phyloP scores from a whole-genome alignment of 2,329 filamentous ascomycete genomes.

The Trichoderma pleuroti region DNA sequence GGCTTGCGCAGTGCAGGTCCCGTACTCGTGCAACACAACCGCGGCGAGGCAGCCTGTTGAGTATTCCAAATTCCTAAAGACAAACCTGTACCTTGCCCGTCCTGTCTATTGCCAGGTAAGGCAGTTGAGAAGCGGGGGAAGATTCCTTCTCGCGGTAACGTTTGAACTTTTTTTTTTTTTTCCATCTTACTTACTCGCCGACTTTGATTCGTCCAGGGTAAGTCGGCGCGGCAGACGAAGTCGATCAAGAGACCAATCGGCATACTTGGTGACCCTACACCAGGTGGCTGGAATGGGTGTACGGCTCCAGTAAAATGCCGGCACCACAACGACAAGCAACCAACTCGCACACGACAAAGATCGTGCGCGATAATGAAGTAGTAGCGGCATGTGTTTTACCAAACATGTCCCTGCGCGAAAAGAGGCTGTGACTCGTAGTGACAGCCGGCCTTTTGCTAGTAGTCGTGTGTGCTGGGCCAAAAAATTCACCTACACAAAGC shows the following conservation, averaged over 20 bases:
- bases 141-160: neutral
- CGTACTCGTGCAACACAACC: neutral
- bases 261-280: conserved; percentile 14
- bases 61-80: neutral
- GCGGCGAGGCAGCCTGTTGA: neutral
- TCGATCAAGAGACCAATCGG: conserved; percentile 3
- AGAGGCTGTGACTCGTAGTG: neutral
- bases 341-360: neutral
- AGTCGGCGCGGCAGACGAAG: neutral
- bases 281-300: neutral
- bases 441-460: neutral
- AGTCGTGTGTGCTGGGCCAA: neutral
- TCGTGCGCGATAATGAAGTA: neutral
- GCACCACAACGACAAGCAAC: neutral
- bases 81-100: neutral
- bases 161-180: neutral
- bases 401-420: neutral
- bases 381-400: neutral
- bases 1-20: neutral
- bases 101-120: neutral
- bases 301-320: conserved; percentile 8
- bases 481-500: neutral
- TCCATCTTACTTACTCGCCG: neutral
- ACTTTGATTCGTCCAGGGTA: neutral
- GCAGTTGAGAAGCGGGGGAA: neutral